These are phyloP conservation scores for Mycosarcoma mackinlayi DNA, from an alignment of 1,284 basidiomycete species.

Conservation along the genomic window DNA sequence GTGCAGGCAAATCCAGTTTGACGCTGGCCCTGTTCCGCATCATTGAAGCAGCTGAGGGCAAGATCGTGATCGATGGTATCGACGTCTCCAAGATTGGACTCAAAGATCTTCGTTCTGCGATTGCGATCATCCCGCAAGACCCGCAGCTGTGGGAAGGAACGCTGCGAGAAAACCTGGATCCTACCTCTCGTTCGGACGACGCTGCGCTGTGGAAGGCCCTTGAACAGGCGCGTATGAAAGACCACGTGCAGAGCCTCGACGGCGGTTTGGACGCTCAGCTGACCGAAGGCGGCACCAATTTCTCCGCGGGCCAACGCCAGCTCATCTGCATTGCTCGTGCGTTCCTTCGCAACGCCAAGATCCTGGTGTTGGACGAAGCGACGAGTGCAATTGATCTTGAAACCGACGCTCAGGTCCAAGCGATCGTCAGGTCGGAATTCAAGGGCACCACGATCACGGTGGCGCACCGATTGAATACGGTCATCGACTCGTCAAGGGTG, in stretches of 20 bases:
- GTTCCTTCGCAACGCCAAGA: constrained; percentile 74
- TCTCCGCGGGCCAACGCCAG: constrained; percentile 82
- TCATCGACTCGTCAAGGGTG: constrained; percentile 85
- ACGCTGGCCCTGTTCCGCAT: constrained; percentile 71
- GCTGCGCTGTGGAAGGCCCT: constrained; percentile 83
- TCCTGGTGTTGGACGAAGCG: constrained; percentile 91
- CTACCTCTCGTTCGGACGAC: constrained; percentile 77
- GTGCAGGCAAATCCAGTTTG: constrained; percentile 89
- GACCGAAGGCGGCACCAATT: constrained; percentile 80
- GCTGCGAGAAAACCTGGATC: constrained; percentile 85
- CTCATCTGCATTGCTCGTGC: constrained; percentile 69
- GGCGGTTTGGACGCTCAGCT: constrained; percentile 81
- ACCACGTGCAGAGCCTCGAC: constrained; percentile 78
- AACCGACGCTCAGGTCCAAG: constrained; percentile 86
- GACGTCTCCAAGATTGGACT: constrained; percentile 86
- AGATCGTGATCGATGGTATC: constrained; percentile 83
- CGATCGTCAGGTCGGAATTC: constrained; percentile 76
- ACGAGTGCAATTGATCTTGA: constrained; percentile 77
- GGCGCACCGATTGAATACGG: constrained; percentile 85
- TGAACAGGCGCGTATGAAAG: constrained; percentile 77
- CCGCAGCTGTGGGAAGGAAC: constrained; percentile 86
- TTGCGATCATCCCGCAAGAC: constrained; percentile 86
- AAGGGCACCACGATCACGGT: constrained; percentile 70
- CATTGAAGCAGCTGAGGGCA: constrained; percentile 79
- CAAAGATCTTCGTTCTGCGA: constrained; percentile 73